Percentiles rank a stretch among this genome's conserved stretches.
phyloP scores from a whole-genome alignment of 441 rosid species.

The Francoa sonchifolia region DNA sequence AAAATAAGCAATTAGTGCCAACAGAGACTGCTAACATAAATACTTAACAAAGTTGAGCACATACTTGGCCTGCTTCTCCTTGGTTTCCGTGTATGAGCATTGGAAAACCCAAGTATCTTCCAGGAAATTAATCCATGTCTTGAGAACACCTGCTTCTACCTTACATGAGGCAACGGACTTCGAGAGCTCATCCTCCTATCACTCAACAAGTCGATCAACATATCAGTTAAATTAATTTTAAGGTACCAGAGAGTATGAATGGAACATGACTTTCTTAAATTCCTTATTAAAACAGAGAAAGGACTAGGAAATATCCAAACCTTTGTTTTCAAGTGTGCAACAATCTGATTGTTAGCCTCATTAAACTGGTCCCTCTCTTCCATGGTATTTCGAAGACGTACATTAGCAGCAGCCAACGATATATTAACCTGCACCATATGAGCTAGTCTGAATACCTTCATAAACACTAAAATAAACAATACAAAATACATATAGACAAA shows the following conservation, averaged over 20 bases:
- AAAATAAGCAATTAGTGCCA: slow-evolving; percentile 16
- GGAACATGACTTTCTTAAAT: background rate
- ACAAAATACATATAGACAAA: too few species aligned
- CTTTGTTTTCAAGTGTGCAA: slow-evolving; percentile 76
- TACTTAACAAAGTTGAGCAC: slow-evolving; percentile 12
- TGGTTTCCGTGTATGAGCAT: slow-evolving; percentile 48
- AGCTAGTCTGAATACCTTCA: slow-evolving; percentile 10
- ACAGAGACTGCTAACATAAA: slow-evolving; percentile 10
- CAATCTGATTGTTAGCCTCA: slow-evolving; percentile 86
- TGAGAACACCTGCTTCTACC: slow-evolving; percentile 70
- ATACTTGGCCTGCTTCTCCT: slow-evolving; percentile 70
- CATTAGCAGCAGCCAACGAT: slow-evolving; percentile 86
- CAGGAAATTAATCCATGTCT: slow-evolving; percentile 87
- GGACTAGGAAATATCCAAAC: slow-evolving; percentile 23
- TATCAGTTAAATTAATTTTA: slow-evolving; percentile 10
- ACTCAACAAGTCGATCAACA: slow-evolving; percentile 12
- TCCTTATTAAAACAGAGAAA: background rate
- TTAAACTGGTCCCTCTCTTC: slow-evolving; percentile 96
- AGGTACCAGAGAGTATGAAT: slow-evolving; percentile 5
- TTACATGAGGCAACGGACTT: slow-evolving; percentile 65
- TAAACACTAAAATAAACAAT: too few species aligned
- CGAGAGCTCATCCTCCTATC: slow-evolving; percentile 82
- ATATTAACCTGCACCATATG: slow-evolving; percentile 52
- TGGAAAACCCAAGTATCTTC: slow-evolving; percentile 95
- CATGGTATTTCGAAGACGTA: slow-evolving; percentile 58